A percentile compares a stretch with the other conserved stretches of the same genome.
Evolutionary conservation across 176 grass and related monocot species (phyloP).

Genomic region (Oryza australiensis): DNA sequence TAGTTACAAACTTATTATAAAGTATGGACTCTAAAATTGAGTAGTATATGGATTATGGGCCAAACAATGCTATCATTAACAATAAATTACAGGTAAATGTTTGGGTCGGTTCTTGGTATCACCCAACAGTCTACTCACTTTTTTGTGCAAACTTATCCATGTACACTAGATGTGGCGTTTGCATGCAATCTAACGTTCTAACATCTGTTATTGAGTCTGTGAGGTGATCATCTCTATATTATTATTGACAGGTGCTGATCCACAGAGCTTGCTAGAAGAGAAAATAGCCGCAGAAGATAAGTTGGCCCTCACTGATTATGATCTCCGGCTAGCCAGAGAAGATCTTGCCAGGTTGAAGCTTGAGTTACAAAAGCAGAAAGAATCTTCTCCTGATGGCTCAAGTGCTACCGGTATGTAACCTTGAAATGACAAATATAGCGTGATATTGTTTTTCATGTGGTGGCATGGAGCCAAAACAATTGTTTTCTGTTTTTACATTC

Average conservation of each 20-base stretch:
- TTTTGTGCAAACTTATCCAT: constrained; percentile 7
- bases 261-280: constrained; percentile 92
- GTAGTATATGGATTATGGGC: not conserved
- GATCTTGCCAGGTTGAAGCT: constrained; percentile 71
- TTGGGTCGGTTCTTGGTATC: constrained; percentile 5
- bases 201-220: not conserved
- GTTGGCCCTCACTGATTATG: constrained; percentile 74
- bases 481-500: not conserved
- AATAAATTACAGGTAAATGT: not conserved
- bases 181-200: not conserved
- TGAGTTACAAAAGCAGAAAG: constrained; percentile 77
- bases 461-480: not conserved
- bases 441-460: constrained; percentile 24
- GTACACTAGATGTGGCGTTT: not conserved
- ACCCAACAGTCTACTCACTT: constrained; percentile 12
- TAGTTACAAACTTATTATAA: not conserved
- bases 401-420: constrained; percentile 49
- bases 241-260: constrained; percentile 71
- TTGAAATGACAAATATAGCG: constrained; percentile 18
- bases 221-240: constrained; percentile 24
- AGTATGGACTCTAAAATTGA: not conserved
- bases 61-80: not conserved
- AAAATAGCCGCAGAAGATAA: constrained; percentile 79
- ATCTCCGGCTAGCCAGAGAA: constrained; percentile 88
- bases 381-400: constrained; percentile 49